Conservation (phyloP, 192 early-diverging fungal genomes). For the Entomortierella beljakovae region DNA sequence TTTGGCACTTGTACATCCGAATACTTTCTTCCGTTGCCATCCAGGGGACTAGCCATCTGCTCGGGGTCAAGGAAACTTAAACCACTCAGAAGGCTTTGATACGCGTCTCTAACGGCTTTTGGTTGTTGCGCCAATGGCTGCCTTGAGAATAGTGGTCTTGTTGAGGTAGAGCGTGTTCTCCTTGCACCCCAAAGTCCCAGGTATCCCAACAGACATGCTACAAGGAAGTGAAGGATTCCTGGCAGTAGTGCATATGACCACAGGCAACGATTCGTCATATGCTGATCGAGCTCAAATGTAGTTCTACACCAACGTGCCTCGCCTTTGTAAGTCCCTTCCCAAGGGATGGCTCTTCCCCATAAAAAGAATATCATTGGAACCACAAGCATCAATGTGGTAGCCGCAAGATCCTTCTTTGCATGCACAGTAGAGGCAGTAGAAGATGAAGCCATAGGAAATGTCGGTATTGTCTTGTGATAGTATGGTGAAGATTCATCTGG, state of each 20-base stretch:
- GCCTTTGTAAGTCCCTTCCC: conserved; percentile 30
- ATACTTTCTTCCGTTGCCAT: not conserved
- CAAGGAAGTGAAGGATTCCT: conserved; percentile 13
- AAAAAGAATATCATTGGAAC: conserved; percentile 23
- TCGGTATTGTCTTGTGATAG: conserved; percentile 24
- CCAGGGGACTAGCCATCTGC: not conserved
- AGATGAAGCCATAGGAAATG: conserved; percentile 17
- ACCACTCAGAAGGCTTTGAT: conserved; percentile 7
- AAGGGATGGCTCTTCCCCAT: conserved; percentile 21
- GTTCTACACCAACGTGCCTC: conserved; percentile 34
- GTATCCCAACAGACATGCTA: conserved; percentile 19
- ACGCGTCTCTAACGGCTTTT: not conserved
- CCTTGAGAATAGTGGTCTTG: not conserved
- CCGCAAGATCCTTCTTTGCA: conserved; percentile 40
- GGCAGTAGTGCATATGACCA: conserved; percentile 42
- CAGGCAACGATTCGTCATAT: conserved; percentile 41
- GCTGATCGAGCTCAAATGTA: conserved; percentile 13
- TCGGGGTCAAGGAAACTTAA: conserved; percentile 1
- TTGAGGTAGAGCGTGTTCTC: conserved; percentile 12
- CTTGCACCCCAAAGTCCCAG: conserved; percentile 25
- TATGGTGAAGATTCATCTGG: not conserved
- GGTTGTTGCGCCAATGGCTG: not conserved
- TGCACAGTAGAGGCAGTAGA: conserved; percentile 10
- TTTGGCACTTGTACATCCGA: not conserved
- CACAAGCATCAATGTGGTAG: conserved; percentile 25